Percentiles rank a stretch among this genome's conserved stretches.
These are phyloP conservation scores for Angophora floribunda DNA, from an alignment of 345 rosid genomes.

Conservation along the genomic window DNA sequence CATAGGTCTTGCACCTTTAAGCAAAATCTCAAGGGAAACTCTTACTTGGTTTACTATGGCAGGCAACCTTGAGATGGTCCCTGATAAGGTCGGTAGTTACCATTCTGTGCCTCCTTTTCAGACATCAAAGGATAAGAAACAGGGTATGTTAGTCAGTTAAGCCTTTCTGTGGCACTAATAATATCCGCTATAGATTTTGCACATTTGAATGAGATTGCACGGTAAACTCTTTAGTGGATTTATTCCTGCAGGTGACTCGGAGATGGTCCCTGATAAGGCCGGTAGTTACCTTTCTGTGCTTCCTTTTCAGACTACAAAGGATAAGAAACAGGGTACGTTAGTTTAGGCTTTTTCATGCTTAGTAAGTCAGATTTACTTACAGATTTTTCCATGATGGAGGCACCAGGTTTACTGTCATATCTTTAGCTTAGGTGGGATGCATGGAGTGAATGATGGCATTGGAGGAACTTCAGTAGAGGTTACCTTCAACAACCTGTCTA, in stretches of 20 bases:
- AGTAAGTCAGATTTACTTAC: not conserved
- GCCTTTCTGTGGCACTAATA: too few species aligned
- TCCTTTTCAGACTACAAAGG: not conserved
- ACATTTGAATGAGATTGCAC: too few species aligned
- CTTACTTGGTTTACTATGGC: not conserved
- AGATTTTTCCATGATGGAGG: not conserved
- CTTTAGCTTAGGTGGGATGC: not conserved
- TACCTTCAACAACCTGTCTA: not conserved
- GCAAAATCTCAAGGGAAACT: not conserved
- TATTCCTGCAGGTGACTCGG: not conserved
- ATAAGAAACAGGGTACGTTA: not conserved
- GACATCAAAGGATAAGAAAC: not conserved
- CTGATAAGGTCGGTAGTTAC: not conserved
- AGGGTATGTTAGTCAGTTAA: not conserved
- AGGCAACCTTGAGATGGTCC: not conserved
- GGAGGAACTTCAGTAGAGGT: not conserved
- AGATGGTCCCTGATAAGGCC: not conserved
- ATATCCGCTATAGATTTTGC: too few species aligned
- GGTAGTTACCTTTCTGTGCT: not conserved
- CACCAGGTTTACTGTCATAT: not conserved
- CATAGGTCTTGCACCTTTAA: not conserved
- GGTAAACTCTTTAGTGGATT: too few species aligned
- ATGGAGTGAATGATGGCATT: not conserved
- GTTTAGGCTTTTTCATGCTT: not conserved
- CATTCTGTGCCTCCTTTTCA: not conserved